Evolutionary conservation across 1,284 basidiomycete species (phyloP).

Genomic region (Phenoliferia sp.): DNA sequence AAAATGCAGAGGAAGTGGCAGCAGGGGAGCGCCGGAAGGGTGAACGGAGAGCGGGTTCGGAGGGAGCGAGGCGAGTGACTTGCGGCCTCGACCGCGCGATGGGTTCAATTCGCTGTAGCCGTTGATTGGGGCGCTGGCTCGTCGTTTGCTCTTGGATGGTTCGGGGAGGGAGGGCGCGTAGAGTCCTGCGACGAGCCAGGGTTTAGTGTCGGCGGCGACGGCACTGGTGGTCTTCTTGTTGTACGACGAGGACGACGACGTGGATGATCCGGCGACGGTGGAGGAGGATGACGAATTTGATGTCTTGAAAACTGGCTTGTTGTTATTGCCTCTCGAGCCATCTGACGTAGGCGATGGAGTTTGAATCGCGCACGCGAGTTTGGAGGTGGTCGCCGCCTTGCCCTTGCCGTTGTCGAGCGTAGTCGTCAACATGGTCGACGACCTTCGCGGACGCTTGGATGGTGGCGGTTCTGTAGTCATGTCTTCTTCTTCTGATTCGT

Average conservation of each 20-base stretch:
- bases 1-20: conserved; percentile 13
- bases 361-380: neutral
- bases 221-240: neutral
- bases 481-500: neutral
- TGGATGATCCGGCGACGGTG: neutral
- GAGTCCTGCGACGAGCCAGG: conserved; percentile 13
- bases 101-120: neutral
- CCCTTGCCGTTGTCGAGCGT: neutral
- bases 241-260: neutral
- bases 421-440: neutral
- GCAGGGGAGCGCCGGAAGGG: neutral
- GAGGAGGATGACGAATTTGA: neutral
- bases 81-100: neutral
- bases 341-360: conserved; percentile 3
- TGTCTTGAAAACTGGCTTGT: neutral
- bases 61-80: neutral
- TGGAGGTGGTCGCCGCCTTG: neutral
- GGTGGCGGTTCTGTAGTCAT: neutral
- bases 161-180: conserved; percentile 7
- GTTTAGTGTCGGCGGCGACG: conserved; percentile 13
- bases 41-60: neutral
- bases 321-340: neutral
- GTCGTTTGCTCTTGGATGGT: conserved; percentile 1
- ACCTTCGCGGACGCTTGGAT: neutral
- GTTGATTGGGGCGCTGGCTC: neutral